Evolutionary conservation across 2,329 filamentous ascomycete species (phyloP).

Genomic region (Polychaeton citri): DNA sequence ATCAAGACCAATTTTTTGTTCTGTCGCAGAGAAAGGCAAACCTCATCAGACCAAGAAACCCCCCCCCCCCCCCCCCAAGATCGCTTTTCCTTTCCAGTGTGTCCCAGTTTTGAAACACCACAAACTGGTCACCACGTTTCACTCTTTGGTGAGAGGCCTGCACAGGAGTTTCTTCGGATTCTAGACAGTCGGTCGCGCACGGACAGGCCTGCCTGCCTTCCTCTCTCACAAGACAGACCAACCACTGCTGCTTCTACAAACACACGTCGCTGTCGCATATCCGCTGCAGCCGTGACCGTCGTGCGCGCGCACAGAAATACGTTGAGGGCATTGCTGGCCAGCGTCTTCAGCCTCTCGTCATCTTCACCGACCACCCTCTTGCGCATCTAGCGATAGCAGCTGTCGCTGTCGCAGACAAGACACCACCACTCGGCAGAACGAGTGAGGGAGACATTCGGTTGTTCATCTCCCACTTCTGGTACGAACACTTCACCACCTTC

Average conservation of each 20-base stretch:
- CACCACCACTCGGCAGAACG: constrained; percentile 5
- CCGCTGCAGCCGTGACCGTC: too few species aligned
- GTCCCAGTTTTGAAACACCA: neutral
- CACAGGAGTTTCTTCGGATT: too few species aligned
- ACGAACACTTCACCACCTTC: constrained; percentile 1
- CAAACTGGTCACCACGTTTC: neutral
- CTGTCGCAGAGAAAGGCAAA: neutral
- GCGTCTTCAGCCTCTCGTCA: neutral
- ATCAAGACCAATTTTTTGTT: neutral
- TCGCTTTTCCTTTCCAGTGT: neutral
- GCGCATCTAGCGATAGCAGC: neutral
- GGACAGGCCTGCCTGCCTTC: neutral
- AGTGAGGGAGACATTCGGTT: constrained; percentile 13
- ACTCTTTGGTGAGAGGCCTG: too few species aligned
- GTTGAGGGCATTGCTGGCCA: constrained; percentile 1
- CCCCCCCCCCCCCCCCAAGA: neutral
- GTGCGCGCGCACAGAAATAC: too few species aligned
- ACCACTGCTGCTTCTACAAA: neutral
- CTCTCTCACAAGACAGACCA: too few species aligned
- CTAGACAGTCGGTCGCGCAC: neutral
- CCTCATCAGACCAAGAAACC: neutral
- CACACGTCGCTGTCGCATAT: neutral
- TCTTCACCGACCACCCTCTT: neutral
- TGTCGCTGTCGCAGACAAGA: too few species aligned
- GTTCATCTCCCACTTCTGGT: constrained; percentile 12